Evolutionary conservation across 1,284 basidiomycete species (phyloP), one percentile per base, ranked within the genome.

Genomic region (Pseudomicrostroma phylloplanum): DNA sequence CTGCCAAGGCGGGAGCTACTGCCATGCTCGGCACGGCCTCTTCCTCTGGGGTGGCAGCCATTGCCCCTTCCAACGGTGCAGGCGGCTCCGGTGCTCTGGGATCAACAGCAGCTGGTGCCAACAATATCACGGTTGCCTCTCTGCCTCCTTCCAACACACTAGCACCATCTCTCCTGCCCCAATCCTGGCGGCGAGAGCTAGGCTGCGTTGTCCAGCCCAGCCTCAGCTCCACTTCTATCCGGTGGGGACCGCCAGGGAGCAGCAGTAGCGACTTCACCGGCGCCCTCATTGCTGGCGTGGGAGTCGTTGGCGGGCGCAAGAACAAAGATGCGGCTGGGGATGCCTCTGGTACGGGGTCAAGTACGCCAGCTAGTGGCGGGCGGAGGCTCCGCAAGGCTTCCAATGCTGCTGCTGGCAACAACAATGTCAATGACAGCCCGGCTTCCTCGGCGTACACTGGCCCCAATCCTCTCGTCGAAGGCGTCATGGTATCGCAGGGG

Each of bases 401-500:
- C 6, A 48, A n/a, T 23, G 15, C 51, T 15, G 51, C 51, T 8
- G 23, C 51, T 54, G 15, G 21, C 6, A 23, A 6, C 17, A 23
- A 19, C n/a, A 23, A 15, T 21, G 51, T 7, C 13, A 25, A 25
- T 25, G 25, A 26, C 8, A 54, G 2, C 13, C 6, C 51, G 51
- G 13, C 51, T 6, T 6, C 21, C 6, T 26, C 25, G 51, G 21
- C 21, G 7, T 13, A 54, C 17, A 25, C 3, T 4, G 13, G 58
- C 17, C 60, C 48, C 6, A 62, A 41, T n/a, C 62, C 68, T 17
- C 53, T 68, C 17, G 60, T 72, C 23, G 72, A 72, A 49, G 60
- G 58, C 0, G 65, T 66, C 0, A 65, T 75, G 12, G 68, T 65
- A n/a, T 58, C 68, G 0, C 74, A 76, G 48, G 73, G 74, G 6